phyloP scores from a whole-genome alignment of 208 protist species.

The Acanthamoeba divionensis region DNA sequence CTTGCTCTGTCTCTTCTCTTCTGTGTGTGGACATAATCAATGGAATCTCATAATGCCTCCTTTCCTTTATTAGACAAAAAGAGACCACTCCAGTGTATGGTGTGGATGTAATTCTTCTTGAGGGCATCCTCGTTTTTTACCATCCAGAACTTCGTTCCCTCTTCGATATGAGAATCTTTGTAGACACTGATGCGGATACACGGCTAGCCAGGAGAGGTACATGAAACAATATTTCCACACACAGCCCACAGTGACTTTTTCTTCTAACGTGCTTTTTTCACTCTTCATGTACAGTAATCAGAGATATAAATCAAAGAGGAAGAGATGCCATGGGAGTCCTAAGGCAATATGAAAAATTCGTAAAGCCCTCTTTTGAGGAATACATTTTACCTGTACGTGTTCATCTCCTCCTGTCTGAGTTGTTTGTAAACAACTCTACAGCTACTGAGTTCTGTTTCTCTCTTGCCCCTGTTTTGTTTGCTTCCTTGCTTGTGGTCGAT shows the following conservation, averaged over 20 bases:
- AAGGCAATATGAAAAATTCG: conserved; percentile 86
- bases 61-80: background rate
- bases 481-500: background rate
- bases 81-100: conserved; percentile 71
- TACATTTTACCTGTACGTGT: background rate
- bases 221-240: background rate
- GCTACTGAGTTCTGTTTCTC: no score
- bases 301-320: conserved; percentile 86
- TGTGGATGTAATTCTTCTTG: conserved; percentile 86
- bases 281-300: conserved; percentile 39
- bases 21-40: background rate
- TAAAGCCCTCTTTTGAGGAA: conserved; percentile 85
- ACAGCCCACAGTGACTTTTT: background rate
- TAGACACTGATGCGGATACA: conserved; percentile 87
- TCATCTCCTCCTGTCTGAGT: no score
- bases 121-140: conserved; percentile 80
- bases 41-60: no score
- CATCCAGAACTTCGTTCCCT: conserved; percentile 67
- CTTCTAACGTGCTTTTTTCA: background rate
- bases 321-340: conserved; percentile 82
- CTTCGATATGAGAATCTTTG: conserved; percentile 88
- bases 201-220: conserved; percentile 81
- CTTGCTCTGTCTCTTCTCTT: background rate
- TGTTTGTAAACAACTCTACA: no score
- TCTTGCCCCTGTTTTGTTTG: background rate